Evolutionary conservation across 2,329 filamentous ascomycete genomes (phyloP).

Genomic region (Epichloe sylvatica): DNA sequence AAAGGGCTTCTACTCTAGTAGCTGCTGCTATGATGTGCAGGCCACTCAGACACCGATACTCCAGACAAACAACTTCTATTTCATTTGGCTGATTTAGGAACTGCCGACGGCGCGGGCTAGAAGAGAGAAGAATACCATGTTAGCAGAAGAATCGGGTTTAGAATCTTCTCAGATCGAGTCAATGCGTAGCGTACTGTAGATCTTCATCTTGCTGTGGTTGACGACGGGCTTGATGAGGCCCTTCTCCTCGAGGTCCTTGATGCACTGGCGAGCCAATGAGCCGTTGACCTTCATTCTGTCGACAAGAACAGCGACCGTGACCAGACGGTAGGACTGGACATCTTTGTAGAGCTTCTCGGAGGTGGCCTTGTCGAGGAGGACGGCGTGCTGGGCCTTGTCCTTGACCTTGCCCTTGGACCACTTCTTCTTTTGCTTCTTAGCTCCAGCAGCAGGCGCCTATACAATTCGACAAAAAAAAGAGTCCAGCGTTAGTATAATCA

Average conservation of each 20-base stretch:
- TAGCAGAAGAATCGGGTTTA: background rate
- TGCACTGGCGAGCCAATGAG: slow-evolving; percentile 78
- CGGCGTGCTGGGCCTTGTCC: slow-evolving; percentile 99
- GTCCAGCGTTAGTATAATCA: slow-evolving; percentile 4
- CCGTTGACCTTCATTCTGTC: slow-evolving; percentile 99
- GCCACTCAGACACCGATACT: slow-evolving; percentile 25
- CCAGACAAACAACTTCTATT: slow-evolving; percentile 20
- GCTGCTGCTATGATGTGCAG: slow-evolving; percentile 20
- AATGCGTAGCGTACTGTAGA: slow-evolving; percentile 59
- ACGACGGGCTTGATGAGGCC: slow-evolving; percentile 97
- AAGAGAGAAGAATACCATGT: slow-evolving; percentile 10
- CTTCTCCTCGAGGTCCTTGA: slow-evolving; percentile 92
- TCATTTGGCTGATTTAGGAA: slow-evolving; percentile 25
- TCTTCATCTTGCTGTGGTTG: slow-evolving; percentile 90
- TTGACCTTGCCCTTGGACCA: slow-evolving; percentile 63
- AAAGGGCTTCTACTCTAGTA: slow-evolving; percentile 21
- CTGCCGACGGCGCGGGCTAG: slow-evolving; percentile 48
- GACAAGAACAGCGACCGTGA: slow-evolving; percentile 96
- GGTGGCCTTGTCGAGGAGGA: slow-evolving; percentile 95
- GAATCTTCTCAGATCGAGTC: background rate
- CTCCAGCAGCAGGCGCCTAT: slow-evolving; percentile 32
- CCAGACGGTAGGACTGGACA: slow-evolving; percentile 98
- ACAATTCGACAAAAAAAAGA: background rate
- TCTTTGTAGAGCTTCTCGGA: slow-evolving; percentile 99
- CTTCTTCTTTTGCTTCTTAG: slow-evolving; percentile 40